Percentiles rank a stretch among this genome's conserved stretches.
Conservation (phyloP, 176 grass and related monocot species). For the Cenchrus purpureus region DNA sequence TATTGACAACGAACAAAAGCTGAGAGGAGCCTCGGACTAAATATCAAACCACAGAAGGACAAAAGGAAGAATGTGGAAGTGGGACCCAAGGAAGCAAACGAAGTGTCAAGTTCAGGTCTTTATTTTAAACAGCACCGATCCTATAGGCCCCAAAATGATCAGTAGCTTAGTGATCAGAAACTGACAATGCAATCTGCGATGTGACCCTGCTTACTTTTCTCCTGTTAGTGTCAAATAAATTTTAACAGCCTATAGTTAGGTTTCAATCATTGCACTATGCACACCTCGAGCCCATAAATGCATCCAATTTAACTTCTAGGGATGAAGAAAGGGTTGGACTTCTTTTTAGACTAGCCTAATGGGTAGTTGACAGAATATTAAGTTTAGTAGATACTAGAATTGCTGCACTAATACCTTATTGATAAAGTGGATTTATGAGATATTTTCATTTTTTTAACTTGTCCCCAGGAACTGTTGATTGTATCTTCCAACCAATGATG, state of each 20-base stretch:
- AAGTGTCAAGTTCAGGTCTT: slow-evolving; percentile 20
- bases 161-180: background rate
- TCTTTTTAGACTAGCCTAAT: slow-evolving; percentile 26
- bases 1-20: slow-evolving; percentile 1
- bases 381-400: background rate
- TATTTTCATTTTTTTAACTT: background rate
- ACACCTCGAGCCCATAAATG: slow-evolving; percentile 20
- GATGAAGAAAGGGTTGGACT: background rate
- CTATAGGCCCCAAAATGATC: background rate
- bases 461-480: background rate
- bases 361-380: slow-evolving; percentile 6
- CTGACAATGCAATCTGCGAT: background rate
- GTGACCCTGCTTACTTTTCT: slow-evolving; percentile 29
- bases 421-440: background rate
- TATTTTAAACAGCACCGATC: slow-evolving; percentile 35
- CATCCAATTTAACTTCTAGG: slow-evolving; percentile 10
- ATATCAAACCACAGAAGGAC: slow-evolving; percentile 31
- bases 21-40: slow-evolving; percentile 12
- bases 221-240: background rate
- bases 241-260: slow-evolving; percentile 24
- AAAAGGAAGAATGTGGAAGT: slow-evolving; percentile 35
- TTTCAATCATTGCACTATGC: background rate
- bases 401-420: background rate
- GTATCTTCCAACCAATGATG: background rate
- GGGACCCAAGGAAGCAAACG: slow-evolving; percentile 33